Evolutionary conservation across 2,329 filamentous ascomycete species (phyloP).

Genomic region (Saccharata proteae): DNA sequence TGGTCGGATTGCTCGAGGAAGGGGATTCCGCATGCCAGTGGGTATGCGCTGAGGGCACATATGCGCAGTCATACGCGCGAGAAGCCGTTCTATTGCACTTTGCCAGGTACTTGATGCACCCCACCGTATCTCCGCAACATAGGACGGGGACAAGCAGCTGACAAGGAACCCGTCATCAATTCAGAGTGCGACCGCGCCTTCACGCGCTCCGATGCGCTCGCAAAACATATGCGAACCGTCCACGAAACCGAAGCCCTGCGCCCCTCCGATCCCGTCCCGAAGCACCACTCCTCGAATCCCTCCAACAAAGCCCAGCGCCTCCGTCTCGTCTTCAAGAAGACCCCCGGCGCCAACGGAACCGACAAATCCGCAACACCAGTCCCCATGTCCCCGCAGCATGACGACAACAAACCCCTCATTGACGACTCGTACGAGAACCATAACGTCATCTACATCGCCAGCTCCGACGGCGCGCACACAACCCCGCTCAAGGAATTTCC

Average conservation of each 20-base stretch:
- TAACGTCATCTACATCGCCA: conserved; percentile 45
- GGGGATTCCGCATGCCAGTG: conserved; percentile 83
- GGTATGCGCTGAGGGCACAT: conserved; percentile 90
- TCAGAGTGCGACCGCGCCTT: conserved; percentile 95
- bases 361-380: conserved; percentile 23
- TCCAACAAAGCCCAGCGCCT: conserved; percentile 34
- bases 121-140: no score
- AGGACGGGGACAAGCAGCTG: not conserved
- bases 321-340: conserved; percentile 30
- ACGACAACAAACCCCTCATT: conserved; percentile 13
- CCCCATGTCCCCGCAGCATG: conserved; percentile 22
- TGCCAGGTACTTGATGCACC: conserved; percentile 63
- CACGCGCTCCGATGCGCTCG: conserved; percentile 85
- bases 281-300: conserved; percentile 41
- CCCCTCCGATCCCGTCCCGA: conserved; percentile 60
- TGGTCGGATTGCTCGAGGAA: conserved; percentile 86
- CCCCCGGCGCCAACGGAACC: conserved; percentile 15
- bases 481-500: conserved; percentile 41
- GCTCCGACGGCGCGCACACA: conserved; percentile 49
- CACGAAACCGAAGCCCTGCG: conserved; percentile 91
- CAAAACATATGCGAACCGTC: conserved; percentile 97
- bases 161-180: conserved; percentile 2
- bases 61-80: conserved; percentile 97
- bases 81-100: conserved; percentile 93
- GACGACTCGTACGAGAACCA: conserved; percentile 37